These are phyloP conservation scores for Yamadazyma oceani DNA, from an alignment of 1,139 yeast species.

Conservation along the genomic window DNA sequence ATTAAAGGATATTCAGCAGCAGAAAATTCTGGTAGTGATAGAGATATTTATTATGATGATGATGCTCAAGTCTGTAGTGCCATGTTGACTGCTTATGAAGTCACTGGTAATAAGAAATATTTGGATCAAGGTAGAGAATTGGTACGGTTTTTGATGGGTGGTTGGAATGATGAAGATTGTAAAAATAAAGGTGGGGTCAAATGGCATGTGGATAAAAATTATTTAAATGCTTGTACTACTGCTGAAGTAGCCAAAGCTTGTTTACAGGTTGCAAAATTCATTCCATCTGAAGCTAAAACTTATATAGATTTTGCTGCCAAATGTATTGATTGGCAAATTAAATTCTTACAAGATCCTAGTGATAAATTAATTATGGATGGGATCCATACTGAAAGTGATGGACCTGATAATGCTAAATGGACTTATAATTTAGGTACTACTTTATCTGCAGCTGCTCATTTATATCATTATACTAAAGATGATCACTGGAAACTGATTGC, in stretches of 20 bases:
- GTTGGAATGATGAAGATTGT: slow-evolving; percentile 52
- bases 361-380: slow-evolving; percentile 68
- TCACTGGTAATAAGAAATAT: slow-evolving; percentile 54
- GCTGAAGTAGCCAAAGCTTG: slow-evolving; percentile 72
- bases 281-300: slow-evolving; percentile 44
- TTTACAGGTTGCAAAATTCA: slow-evolving; percentile 55
- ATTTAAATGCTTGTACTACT: slow-evolving; percentile 66
- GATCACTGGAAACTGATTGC: slow-evolving; percentile 58
- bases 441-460: slow-evolving; percentile 51
- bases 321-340: slow-evolving; percentile 57
- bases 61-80: slow-evolving; percentile 76
- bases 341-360: slow-evolving; percentile 49
- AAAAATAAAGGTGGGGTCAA: slow-evolving; percentile 57
- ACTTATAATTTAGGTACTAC: slow-evolving; percentile 74
- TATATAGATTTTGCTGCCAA: slow-evolving; percentile 55
- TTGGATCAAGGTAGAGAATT: slow-evolving; percentile 60
- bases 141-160: slow-evolving; percentile 64
- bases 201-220: slow-evolving; percentile 65
- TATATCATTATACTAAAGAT: slow-evolving; percentile 55
- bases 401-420: slow-evolving; percentile 56
- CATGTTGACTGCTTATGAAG: slow-evolving; percentile 67
- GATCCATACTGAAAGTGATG: slow-evolving; percentile 48
- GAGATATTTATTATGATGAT: slow-evolving; percentile 72
- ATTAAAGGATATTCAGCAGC: slow-evolving; percentile 60
- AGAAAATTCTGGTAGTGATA: slow-evolving; percentile 54